Conservation (phyloP, 257 asterid species). For the Solanum arcanum region DNA sequence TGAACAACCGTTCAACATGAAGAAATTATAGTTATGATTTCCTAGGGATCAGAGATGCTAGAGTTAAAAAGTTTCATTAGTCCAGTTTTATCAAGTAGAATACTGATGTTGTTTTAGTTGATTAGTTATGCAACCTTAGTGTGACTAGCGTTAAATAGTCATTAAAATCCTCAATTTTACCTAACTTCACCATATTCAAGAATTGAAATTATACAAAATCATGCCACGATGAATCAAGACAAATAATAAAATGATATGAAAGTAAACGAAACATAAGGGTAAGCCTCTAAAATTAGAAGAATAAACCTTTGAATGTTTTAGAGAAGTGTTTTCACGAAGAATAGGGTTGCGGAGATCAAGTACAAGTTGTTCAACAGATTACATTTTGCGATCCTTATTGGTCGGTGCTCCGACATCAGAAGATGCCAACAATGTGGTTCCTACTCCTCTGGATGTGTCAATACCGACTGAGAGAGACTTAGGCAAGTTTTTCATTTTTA, state of each 20-base stretch:
- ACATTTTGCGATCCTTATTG: conserved; percentile 51
- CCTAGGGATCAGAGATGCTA: neutral
- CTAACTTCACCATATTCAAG: neutral
- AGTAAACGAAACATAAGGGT: neutral
- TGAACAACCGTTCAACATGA: neutral
- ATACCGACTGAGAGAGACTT: no score
- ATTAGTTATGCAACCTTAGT: no score
- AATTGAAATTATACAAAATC: no score
- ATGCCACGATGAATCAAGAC: neutral
- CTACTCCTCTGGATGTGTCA: no score
- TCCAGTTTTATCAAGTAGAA: neutral
- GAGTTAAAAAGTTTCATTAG: neutral
- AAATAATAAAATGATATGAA: neutral
- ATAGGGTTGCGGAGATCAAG: conserved; percentile 2
- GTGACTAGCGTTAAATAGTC: neutral
- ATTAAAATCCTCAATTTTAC: neutral
- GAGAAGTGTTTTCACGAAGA: conserved; percentile 7
- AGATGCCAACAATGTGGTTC: no score
- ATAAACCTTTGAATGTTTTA: conserved; percentile 10
- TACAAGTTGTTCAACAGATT: conserved; percentile 27
- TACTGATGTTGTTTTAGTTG: no score
- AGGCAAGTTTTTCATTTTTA: no score
- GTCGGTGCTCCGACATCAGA: neutral
- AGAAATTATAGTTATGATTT: neutral
- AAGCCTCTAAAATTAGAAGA: neutral